Conservation (phyloP, 179 eudicot species). For the Corrigiola litoralis region DNA sequence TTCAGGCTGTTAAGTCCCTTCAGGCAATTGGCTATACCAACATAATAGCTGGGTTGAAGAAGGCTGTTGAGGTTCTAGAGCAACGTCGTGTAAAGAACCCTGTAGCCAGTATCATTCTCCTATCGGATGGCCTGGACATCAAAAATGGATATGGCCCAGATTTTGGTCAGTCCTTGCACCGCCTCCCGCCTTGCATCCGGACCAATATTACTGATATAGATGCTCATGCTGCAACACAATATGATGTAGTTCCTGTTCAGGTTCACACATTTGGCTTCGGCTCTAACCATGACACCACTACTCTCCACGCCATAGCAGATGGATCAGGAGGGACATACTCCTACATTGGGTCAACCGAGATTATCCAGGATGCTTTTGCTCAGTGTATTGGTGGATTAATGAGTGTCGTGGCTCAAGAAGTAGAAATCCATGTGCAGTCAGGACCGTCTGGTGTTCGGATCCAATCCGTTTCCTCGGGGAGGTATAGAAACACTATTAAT, state of each 20-base stretch:
- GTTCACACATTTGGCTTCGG: conserved; percentile 57
- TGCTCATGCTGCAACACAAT: background rate
- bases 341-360: conserved; percentile 41
- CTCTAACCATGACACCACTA: conserved; percentile 41
- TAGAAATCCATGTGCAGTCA: conserved; percentile 24
- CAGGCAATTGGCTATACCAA: conserved; percentile 53
- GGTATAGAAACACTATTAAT: conserved; percentile 26
- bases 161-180: background rate
- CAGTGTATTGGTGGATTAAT: conserved; percentile 59
- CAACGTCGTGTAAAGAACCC: conserved; percentile 55
- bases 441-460: conserved; percentile 31
- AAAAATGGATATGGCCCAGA: background rate
- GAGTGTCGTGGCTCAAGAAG: conserved; percentile 54
- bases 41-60: conserved; percentile 53
- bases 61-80: conserved; percentile 48
- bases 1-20: conserved; percentile 47
- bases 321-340: conserved; percentile 57
- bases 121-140: conserved; percentile 66
- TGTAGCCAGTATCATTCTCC: conserved; percentile 46
- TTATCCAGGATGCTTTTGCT: conserved; percentile 60
- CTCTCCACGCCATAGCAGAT: conserved; percentile 47
- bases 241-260: conserved; percentile 11
- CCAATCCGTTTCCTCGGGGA: conserved; percentile 37
- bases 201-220: background rate
- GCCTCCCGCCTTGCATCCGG: conserved; percentile 7